A percentile compares a stretch with the other conserved stretches of the same genome.
These are phyloP conservation scores for Fusarium sp. DNA, from an alignment of 2,329 filamentous ascomycete species.

Conservation along the genomic window DNA sequence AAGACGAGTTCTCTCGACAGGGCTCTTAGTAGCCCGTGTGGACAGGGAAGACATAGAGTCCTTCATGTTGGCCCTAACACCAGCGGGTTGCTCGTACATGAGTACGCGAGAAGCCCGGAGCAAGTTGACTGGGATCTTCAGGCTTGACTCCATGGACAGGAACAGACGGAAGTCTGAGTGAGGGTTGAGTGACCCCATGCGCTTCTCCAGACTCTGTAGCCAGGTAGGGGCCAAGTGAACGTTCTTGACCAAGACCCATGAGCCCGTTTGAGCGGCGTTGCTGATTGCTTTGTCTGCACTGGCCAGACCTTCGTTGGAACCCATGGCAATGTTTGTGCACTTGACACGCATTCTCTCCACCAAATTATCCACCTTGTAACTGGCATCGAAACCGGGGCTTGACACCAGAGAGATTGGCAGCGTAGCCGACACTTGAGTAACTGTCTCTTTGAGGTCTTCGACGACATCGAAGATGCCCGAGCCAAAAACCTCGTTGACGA, in stretches of 20 bases:
- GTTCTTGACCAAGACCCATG: constrained; percentile 99
- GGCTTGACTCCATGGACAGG: constrained; percentile 97
- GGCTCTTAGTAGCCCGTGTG: constrained; percentile 78
- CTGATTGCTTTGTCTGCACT: constrained; percentile 95
- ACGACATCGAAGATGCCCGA: constrained; percentile 82
- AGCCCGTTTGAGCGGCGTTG: constrained; percentile 89
- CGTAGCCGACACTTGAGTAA: constrained; percentile 83
- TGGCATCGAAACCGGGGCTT: constrained; percentile 96
- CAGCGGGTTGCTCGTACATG: constrained; percentile 98
- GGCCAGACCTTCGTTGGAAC: constrained; percentile 91
- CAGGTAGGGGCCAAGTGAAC: constrained; percentile 95
- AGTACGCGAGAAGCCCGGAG: constrained; percentile 92
- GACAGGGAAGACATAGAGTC: constrained; percentile 90
- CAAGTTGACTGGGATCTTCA: constrained; percentile 95
- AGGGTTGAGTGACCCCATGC: constrained; percentile 93
- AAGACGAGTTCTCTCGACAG: constrained; percentile 88
- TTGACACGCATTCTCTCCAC: constrained; percentile 84
- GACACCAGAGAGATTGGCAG: constrained; percentile 93
- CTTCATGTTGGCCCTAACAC: constrained; percentile 97
- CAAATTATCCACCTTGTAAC: constrained; percentile 97
- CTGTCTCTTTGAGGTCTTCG: constrained; percentile 86
- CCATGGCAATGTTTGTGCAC: constrained; percentile 99
- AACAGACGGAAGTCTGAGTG: constrained; percentile 94
- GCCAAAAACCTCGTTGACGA: constrained; percentile 88
- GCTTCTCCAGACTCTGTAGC: constrained; percentile 97